Evolutionary conservation across 1,284 basidiomycete species (phyloP).

Genomic region (Pterulicium gracile): DNA sequence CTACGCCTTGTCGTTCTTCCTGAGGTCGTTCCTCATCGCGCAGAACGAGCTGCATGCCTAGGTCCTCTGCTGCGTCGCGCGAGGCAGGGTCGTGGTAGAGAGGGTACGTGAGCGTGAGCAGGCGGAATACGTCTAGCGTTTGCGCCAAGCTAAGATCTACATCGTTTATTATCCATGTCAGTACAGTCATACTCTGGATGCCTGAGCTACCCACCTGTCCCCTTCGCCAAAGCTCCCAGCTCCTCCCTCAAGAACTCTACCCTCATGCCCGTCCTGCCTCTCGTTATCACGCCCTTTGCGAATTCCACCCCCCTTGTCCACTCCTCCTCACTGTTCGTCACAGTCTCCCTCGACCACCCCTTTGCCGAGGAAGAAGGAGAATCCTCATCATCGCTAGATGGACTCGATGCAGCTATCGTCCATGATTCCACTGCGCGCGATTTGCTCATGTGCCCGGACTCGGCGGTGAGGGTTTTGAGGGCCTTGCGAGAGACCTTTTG

Average conservation of each 20-base stretch:
- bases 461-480: neutral
- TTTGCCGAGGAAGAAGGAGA: slow-evolving; percentile 5
- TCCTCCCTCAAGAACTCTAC: slow-evolving; percentile 54
- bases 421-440: slow-evolving; percentile 31
- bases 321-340: slow-evolving; percentile 23
- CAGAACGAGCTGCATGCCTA: slow-evolving; percentile 51
- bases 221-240: slow-evolving; percentile 43
- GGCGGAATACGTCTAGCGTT: slow-evolving; percentile 58
- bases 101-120: slow-evolving; percentile 66
- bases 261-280: slow-evolving; percentile 41
- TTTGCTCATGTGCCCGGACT: slow-evolving; percentile 22
- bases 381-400: slow-evolving; percentile 9
- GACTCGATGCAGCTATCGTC: slow-evolving; percentile 22
- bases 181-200: neutral
- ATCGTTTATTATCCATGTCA: neutral
- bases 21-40: slow-evolving; percentile 42
- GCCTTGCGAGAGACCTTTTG: neutral
- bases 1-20: slow-evolving; percentile 39
- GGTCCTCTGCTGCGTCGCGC: slow-evolving; percentile 54
- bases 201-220: slow-evolving; percentile 37
- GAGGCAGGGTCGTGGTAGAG: slow-evolving; percentile 69
- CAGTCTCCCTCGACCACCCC: slow-evolving; percentile 40
- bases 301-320: slow-evolving; percentile 47
- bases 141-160: slow-evolving; percentile 59
- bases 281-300: slow-evolving; percentile 37